These are phyloP conservation scores for Ceratocystiopsis sp. DNA, from an alignment of 2,329 filamentous ascomycete genomes.

Conservation along the genomic window DNA sequence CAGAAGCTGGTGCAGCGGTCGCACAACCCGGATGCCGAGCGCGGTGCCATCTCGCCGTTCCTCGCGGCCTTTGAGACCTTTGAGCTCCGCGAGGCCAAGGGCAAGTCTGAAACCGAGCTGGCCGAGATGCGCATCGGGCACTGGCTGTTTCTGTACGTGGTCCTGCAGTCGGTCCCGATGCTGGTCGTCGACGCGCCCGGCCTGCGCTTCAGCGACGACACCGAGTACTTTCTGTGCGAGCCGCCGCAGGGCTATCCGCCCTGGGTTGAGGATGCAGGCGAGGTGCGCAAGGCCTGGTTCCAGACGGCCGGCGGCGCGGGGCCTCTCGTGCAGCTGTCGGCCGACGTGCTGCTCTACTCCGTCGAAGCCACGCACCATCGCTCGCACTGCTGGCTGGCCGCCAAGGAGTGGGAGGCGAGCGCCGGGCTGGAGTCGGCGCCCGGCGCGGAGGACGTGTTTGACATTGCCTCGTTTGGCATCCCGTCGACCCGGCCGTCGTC, in stretches of 20 bases:
- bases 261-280: conserved; percentile 50
- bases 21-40: conserved; percentile 59
- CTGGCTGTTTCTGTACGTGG: conserved; percentile 68
- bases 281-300: conserved; percentile 56
- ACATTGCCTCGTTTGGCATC: not conserved
- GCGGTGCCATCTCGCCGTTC: conserved; percentile 38
- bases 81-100: conserved; percentile 46
- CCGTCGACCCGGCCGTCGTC: not conserved
- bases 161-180: conserved; percentile 62
- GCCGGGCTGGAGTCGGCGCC: not conserved
- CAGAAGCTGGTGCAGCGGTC: conserved; percentile 60
- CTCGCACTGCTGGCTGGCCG: conserved; percentile 38
- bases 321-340: conserved; percentile 38
- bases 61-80: conserved; percentile 53
- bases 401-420: conserved; percentile 24
- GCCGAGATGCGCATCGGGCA: conserved; percentile 56
- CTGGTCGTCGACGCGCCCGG: conserved; percentile 60
- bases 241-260: conserved; percentile 55
- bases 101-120: conserved; percentile 48
- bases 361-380: conserved; percentile 43
- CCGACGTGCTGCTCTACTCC: conserved; percentile 43
- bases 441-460: conserved; percentile 1
- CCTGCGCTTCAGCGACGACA: conserved; percentile 49
- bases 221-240: conserved; percentile 71
- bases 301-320: conserved; percentile 47